A percentile compares a stretch with the other conserved stretches of the same genome.
Conservation (phyloP, 345 rosid species). For the Alliaria petiolata region DNA sequence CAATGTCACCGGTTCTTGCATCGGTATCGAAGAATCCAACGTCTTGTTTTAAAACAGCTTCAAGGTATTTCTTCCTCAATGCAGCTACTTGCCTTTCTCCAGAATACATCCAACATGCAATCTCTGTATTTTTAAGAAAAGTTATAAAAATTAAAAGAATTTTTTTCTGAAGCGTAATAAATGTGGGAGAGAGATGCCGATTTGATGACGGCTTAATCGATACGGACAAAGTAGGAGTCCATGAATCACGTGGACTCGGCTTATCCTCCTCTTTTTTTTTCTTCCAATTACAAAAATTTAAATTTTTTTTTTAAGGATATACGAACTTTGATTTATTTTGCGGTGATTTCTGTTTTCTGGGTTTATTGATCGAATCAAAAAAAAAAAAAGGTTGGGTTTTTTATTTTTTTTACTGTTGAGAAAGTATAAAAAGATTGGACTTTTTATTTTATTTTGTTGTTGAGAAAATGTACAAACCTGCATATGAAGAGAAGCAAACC, state of each 20-base stretch:
- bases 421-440: neutral
- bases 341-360: neutral
- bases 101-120: slow-evolving; percentile 97
- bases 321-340: neutral
- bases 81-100: slow-evolving; percentile 97
- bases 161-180: slow-evolving; percentile 3
- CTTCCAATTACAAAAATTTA: neutral
- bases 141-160: neutral
- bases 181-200: slow-evolving; percentile 32
- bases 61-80: slow-evolving; percentile 87
- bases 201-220: slow-evolving; percentile 25
- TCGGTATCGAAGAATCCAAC: slow-evolving; percentile 98
- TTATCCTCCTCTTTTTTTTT: slow-evolving; percentile 23
- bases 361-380: neutral
- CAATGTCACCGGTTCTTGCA: slow-evolving; percentile 97
- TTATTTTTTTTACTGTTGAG: neutral
- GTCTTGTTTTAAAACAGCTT: slow-evolving; percentile 94
- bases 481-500: slow-evolving; percentile 94
- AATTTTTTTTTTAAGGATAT: neutral
- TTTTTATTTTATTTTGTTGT: neutral
- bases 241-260: slow-evolving; percentile 54
- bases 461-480: slow-evolving; percentile 48
- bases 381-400: neutral
- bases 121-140: slow-evolving; percentile 50
- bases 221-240: slow-evolving; percentile 38